Conservation (phyloP, 2,329 filamentous ascomycete genomes). For the Aspergillus jensenii region DNA sequence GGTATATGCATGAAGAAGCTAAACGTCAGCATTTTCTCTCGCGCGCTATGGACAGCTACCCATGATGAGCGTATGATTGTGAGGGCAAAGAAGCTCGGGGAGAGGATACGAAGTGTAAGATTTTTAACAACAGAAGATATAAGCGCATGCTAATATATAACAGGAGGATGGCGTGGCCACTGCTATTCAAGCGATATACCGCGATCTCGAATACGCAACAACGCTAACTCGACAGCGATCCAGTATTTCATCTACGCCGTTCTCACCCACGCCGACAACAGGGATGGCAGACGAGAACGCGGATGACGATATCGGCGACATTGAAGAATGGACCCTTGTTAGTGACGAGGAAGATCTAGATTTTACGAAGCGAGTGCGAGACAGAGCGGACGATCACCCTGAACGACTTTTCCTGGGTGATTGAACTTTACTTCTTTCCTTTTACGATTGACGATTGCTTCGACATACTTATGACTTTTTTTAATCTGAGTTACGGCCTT, state of each 20-base stretch:
- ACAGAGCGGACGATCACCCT: conserved; percentile 26
- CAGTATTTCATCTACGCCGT: conserved; percentile 35
- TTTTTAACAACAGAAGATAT: background rate
- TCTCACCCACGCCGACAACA: conserved; percentile 34
- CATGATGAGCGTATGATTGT: conserved; percentile 88
- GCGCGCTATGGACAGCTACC: conserved; percentile 87
- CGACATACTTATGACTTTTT: background rate
- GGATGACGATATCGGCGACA: conserved; percentile 60
- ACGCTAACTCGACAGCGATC: conserved; percentile 69
- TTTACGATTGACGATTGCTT: conserved; percentile 10
- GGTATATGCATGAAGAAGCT: conserved; percentile 86
- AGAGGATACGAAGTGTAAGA: conserved; percentile 80
- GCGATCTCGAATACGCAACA: conserved; percentile 89
- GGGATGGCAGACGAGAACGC: conserved; percentile 39
- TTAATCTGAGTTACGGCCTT: background rate
- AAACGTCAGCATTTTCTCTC: conserved; percentile 80
- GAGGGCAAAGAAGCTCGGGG: conserved; percentile 78
- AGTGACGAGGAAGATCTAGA: conserved; percentile 59
- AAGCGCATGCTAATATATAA: conserved; percentile 23
- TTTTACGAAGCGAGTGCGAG: conserved; percentile 34
- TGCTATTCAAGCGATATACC: conserved; percentile 89
- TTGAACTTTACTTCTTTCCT: background rate
- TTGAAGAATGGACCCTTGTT: conserved; percentile 90
- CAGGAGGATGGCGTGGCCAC: conserved; percentile 88
- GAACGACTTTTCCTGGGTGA: conserved; percentile 11